Evolutionary conservation across 176 grass and related monocot genomes (phyloP).

Genomic region (Phoenix roebelenii): DNA sequence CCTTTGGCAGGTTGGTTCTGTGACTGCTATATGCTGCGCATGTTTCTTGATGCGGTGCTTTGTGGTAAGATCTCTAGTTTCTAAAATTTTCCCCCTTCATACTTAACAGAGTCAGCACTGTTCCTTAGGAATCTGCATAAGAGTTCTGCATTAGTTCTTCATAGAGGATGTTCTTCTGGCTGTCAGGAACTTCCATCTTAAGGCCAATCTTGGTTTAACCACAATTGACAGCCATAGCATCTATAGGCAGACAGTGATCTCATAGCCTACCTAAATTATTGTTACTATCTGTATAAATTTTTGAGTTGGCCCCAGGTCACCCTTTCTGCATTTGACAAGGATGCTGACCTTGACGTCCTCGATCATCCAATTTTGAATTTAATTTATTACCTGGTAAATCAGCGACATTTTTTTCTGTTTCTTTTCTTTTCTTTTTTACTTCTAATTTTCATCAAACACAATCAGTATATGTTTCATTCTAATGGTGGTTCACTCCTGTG

Average conservation of each 20-base stretch:
- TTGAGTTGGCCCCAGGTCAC: slow-evolving; percentile 6
- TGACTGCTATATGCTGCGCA: slow-evolving; percentile 25
- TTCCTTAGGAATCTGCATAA: too few species aligned
- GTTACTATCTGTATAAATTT: neutral
- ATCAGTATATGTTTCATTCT: too few species aligned
- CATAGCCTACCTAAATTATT: too few species aligned
- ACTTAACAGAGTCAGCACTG: too few species aligned
- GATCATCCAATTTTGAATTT: slow-evolving; percentile 74
- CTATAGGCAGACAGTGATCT: too few species aligned
- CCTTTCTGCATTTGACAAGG: slow-evolving; percentile 48
- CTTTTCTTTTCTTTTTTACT: neutral
- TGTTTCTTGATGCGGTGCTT: slow-evolving; percentile 20
- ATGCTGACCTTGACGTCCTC: slow-evolving; percentile 69
- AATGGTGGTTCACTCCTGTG: too few species aligned
- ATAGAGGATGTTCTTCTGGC: too few species aligned
- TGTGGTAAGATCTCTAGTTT: slow-evolving; percentile 12
- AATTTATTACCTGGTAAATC: slow-evolving; percentile 60
- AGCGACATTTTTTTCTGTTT: neutral
- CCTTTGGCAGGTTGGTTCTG: slow-evolving; percentile 11
- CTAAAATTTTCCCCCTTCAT: neutral
- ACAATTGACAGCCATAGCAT: too few species aligned
- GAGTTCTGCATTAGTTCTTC: too few species aligned
- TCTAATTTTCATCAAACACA: neutral
- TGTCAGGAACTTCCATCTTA: too few species aligned
- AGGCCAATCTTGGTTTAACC: too few species aligned